Base-by-base conservation (phyloP, 2,329 filamentous ascomycete species). In the Trichophyton schoenleinii region DNA sequence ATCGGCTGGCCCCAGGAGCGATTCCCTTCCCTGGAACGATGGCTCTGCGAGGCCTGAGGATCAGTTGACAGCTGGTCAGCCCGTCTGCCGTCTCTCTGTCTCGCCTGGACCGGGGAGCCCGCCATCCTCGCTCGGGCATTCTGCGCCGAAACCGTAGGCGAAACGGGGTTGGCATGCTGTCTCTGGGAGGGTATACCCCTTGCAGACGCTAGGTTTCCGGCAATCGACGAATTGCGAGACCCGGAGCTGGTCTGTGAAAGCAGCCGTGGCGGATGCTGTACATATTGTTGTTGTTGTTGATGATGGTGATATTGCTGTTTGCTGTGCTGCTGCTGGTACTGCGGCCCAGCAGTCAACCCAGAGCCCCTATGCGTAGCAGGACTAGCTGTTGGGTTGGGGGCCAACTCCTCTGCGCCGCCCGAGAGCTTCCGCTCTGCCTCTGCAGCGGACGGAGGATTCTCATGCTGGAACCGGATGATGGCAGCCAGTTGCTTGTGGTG, bases 401-500 rank as follows among this genome's bases (percentile, higher is more conserved):
- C 28, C 34, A 63, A 59, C 9, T 60, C 57, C 9, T 66, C 46
- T 5, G 62, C n/a, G 41, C 68, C 68, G 0, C 63, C n/a, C 28
- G 46, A 13, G 7, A 38, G 38, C 11, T 42, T 48, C 22, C 48
- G 55, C 11, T 60, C 62, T 6, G 62, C 13, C 3, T 53, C 61
- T 25, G 64, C 18, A 34, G 61, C 60, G 15, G 65, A 62, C 20
- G 62, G 63, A 44, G 82, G 78, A 62, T 80, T 77, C 60, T 81
- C 80, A 71, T 79, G 76, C 42, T 88, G 86, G 49, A 87, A 82
- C 69, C 87, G 87, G 65, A 97, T 83, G 48, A 96, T 83, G 65
- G 87, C 84, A 15, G 91, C 90, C 11, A 97, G 85, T 64, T 85
- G 86, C 66, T 85, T 83, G 72, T 99, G 94, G 72, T 99, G 90